Evolutionary conservation across 2,329 filamentous ascomycete species (phyloP), one percentile per base, ranked within the genome.

Genomic region (Trichoderma sp.): DNA sequence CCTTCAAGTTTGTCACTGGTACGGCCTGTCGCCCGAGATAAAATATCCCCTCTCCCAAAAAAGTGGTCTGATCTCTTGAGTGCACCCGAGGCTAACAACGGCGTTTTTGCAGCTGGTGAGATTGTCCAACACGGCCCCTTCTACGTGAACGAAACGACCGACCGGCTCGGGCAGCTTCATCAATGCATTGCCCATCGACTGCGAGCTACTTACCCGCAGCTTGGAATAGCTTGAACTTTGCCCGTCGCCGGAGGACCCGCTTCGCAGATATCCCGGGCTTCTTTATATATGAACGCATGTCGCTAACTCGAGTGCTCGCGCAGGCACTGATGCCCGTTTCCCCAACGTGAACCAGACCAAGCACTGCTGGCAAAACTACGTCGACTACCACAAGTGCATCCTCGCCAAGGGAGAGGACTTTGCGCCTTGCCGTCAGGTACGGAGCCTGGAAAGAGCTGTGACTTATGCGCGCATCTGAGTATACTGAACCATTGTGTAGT

Each of bases 301-400:
- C 47, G 64, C 57, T 66, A 71, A 62, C 64, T 59, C 13, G 36
- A 63, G 23, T 55, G 50, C 69, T 55, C 70, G 72, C 67, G 63
- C 74, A 98, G 96, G 96, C 88, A 97, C 97, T 88, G 96, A 99
- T 84, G 96, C 96, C 85, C 95, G 96, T 84, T 99, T 98, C 88
- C 96, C 96, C 81, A 97, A 99, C 89, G 87, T 91, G 88, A 99
- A 99, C 88, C 93, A 96, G 88, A 92, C 95, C 86, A 98, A 98
- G 92, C 95, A 99, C 91, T 99, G 96, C 93, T 99, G 96, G 96
- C 97, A 99, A 85, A 99, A 99, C 90, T 99, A 99, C 87, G 96
- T 99, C 87, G 96, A 99, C 86, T 98, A 99, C 90, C 93, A 99
- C 91, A 99, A 99, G 90, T 99, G 96, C 88, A 94, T 98, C 85